Evolutionary conservation across 139 green algal genomes (phyloP).

Genomic region (Chlorella sorokiniana): DNA sequence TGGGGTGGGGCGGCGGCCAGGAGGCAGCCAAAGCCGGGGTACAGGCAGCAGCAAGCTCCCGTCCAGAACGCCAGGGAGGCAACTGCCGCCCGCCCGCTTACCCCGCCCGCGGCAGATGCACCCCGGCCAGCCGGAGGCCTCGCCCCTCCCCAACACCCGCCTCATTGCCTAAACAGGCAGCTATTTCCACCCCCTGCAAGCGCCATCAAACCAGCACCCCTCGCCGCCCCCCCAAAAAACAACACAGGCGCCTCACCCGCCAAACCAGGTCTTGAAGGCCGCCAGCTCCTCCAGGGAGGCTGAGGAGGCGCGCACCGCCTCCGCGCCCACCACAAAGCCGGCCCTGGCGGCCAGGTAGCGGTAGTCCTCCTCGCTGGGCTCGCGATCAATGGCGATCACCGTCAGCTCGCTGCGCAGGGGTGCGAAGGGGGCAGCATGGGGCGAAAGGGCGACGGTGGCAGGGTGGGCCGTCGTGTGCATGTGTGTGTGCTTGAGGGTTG

Average conservation of each 20-base stretch:
- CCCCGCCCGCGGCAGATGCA: too few relatives aligned
- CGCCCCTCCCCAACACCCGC: too few relatives aligned
- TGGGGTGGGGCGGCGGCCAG: neutral
- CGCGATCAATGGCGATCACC: neutral
- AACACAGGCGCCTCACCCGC: neutral
- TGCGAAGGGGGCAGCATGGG: neutral
- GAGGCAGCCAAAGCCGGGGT: too few relatives aligned
- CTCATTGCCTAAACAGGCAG: too few relatives aligned
- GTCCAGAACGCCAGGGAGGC: too few relatives aligned
- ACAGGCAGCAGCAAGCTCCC: too few relatives aligned
- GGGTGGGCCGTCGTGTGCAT: neutral
- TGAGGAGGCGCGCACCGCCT: neutral
- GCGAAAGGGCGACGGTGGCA: too few relatives aligned
- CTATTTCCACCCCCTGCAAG: too few relatives aligned
- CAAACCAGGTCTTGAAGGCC: conserved; percentile 23
- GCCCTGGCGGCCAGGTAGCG: conserved; percentile 13
- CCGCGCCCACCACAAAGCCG: conserved; percentile 1
- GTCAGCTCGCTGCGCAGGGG: conserved; percentile 5
- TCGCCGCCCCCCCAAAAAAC: neutral
- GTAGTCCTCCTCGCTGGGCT: conserved; percentile 5
- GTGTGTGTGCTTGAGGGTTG: too few relatives aligned
- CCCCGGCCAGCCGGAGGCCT: too few relatives aligned
- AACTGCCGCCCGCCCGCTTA: too few relatives aligned
- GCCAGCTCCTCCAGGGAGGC: conserved; percentile 13
- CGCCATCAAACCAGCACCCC: neutral